A percentile compares a stretch with the other conserved stretches of the same genome.
phyloP scores from a whole-genome alignment of 2,329 filamentous ascomycete species.

The Rhinocladiella mackenziei region DNA sequence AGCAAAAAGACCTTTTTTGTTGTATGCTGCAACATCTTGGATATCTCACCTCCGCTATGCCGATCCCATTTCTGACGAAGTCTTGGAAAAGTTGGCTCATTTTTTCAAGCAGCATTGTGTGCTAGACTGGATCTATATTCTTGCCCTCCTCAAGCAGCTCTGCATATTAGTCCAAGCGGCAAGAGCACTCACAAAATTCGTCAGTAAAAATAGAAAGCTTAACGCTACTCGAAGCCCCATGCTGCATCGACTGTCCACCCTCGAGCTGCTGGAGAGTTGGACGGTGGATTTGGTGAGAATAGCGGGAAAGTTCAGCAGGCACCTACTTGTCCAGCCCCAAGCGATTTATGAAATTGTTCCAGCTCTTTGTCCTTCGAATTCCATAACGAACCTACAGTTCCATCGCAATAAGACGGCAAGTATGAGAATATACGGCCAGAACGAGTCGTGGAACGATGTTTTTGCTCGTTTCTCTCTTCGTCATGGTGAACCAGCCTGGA shows the following conservation, averaged over 20 bases:
- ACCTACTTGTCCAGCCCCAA: conserved; percentile 31
- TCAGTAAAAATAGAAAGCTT: conserved; percentile 15
- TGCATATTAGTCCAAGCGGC: conserved; percentile 32
- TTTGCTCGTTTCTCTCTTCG: conserved; percentile 9
- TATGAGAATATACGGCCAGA: conserved; percentile 9
- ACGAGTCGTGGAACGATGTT: conserved; percentile 12
- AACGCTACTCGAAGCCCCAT: conserved; percentile 16
- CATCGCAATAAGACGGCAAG: conserved; percentile 6
- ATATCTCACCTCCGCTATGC: conserved; percentile 18
- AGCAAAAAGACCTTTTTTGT: conserved; percentile 6
- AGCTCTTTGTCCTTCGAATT: conserved; percentile 39
- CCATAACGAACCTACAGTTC: conserved; percentile 37
- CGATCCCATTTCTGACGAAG: conserved; percentile 1
- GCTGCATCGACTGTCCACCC: conserved; percentile 21
- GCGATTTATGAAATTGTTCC: conserved; percentile 40
- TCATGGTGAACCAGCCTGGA: conserved; percentile 5
- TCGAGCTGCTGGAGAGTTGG: conserved; percentile 35
- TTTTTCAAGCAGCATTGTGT: conserved; percentile 25
- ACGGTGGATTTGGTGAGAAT: conserved; percentile 37
- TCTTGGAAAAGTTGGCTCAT: conserved; percentile 5
- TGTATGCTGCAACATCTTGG: conserved; percentile 24
- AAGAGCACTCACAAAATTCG: conserved; percentile 25
- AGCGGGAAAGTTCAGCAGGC: conserved; percentile 36
- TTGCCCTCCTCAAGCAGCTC: conserved; percentile 30
- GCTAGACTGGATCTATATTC: conserved; percentile 36